Evolutionary conservation across 768 basidiomycete species (phyloP), one percentile per base, ranked within the genome.

Genomic region (Leccinum arenicola): DNA sequence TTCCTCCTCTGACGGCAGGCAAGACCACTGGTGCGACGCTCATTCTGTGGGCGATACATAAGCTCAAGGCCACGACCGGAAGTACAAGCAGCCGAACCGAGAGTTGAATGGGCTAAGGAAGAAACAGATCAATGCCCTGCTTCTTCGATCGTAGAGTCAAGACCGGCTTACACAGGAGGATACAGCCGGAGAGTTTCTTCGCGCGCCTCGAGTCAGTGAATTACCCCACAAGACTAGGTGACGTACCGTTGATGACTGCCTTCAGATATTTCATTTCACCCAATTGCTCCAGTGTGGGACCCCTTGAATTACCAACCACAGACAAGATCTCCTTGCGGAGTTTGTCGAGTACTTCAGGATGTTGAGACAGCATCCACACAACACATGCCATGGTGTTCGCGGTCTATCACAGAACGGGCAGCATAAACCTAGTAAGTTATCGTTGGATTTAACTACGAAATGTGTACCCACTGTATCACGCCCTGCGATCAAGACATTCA

Each of bases 231-330:
- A 31, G 19, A 49, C 27, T 48, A 6, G 19, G 3, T 6, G 3
- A 55, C 69, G 23, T 56, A 72, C 71, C 71, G 23, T 73, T 74
- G 25, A 79, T 74, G 21, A 79, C 70, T 23, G 78, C 78, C 25
- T 66, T 68, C 51, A 79, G 36, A 58, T 78, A 80, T 48, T 73
- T 78, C 75, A 80, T 76, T 2, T 69, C 70, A 7, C 67, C 65
- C 27, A 76, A 57, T 19, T 75, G 63, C 8, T 72, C 69, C n/a
- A 60, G 58, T 3, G 74, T 75, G 15, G 75, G 75, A 14, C 59
- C 40, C 25, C 60, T 64, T 2, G 68, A 64, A 17, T 51, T 45
- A 4, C 75, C 75, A 14, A 76, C 66, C 17, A 62, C 61, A 10
- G 49, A 48, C 3, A 71, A 38, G 27, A 74, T 69, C 55, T 76